Percentiles rank a stretch among this genome's conserved stretches.
These are phyloP conservation scores for Coemansia sp. DNA, from an alignment of 192 early-diverging fungal species.

Conservation along the genomic window DNA sequence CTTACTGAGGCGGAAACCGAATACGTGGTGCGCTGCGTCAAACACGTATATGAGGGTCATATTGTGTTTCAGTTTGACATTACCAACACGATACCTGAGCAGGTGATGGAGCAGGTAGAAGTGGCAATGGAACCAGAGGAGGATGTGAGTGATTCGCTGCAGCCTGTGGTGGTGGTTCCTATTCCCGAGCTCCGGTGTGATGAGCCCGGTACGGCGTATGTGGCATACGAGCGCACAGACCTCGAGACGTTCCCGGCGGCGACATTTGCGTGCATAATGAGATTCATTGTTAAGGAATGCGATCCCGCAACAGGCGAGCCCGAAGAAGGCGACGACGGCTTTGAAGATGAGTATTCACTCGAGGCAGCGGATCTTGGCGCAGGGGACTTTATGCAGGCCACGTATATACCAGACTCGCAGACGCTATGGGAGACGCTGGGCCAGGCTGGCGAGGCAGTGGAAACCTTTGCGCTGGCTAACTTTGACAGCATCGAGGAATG, in stretches of 20 bases:
- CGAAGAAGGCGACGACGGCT: conserved; percentile 80
- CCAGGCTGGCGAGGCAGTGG: conserved; percentile 69
- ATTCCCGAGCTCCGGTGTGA: conserved; percentile 74
- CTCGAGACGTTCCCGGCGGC: conserved; percentile 26
- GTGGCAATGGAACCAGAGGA: conserved; percentile 80
- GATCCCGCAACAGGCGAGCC: conserved; percentile 91
- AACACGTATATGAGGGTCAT: conserved; percentile 89
- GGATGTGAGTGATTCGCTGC: conserved; percentile 55
- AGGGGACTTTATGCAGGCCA: conserved; percentile 89
- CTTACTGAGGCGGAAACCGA: conserved; percentile 95
- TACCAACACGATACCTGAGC: conserved; percentile 93
- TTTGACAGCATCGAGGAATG: conserved; percentile 54
- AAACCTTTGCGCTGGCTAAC: conserved; percentile 85
- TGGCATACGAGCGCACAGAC: conserved; percentile 75
- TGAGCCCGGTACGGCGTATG: conserved; percentile 76
- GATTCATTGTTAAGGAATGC: conserved; percentile 92
- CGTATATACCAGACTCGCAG: conserved; percentile 77
- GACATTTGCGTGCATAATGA: conserved; percentile 83
- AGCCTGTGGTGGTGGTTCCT: conserved; percentile 70
- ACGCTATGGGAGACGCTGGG: conserved; percentile 78
- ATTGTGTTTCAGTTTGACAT: conserved; percentile 96
- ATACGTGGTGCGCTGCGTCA: conserved; percentile 88
- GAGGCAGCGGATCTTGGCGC: conserved; percentile 83
- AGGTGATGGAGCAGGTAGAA: conserved; percentile 84
- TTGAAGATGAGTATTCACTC: conserved; percentile 90